Base-by-base conservation (phyloP, 805 yeast genomes). In the Candida endomychidarum region DNA sequence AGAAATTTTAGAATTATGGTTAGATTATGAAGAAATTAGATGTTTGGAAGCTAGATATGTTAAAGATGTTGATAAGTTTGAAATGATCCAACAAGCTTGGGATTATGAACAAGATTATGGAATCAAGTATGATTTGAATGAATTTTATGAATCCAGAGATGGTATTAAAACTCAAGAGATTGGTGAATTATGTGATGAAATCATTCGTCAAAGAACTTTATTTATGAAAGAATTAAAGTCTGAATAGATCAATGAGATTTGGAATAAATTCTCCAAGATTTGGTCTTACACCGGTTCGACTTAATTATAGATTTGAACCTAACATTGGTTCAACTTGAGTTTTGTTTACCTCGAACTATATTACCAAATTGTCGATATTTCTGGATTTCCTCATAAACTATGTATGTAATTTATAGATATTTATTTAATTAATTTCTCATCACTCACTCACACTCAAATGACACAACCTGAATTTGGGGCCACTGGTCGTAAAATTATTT, bases 31-130 rank as follows among this genome's bases (percentile, higher is more conserved):
- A 66, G 80, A 83, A 54, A 83, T 86, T 51, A 72, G 87, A 50
- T 78, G 83, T 30, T 59, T 78, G 18, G 98, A 91, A 61, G 96
- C 97, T 9, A 72, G 81, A 40, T 86, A 87, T 50, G 96, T 91
- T 48, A 91, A 91, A 65, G 97, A 91, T 61, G 80, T 93, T 45
- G 98, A 91, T 63, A 91, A 91, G 70, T 85, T 78, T 56, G 97
- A 89, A 63, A 77, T 89, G 77, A 70, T 86, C 48, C 75, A 84
- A 49, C 87, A 86, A 65, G 83, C 90, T 27, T 80, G 80, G 74
- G 86, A 89, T 61, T 91, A 90, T 57, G 96, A 88, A 65, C 81
- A 79, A 51, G 68, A 70, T 48, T 75, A 70, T 50, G 74, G 80
- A 8, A 76, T 80, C 31, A 61, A 60, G 37, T 75, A 75, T 45